A percentile compares a stretch with the other conserved stretches of the same genome.
These are phyloP conservation scores for Wickerhamomyces sp. DNA, from an alignment of 1,139 yeast genomes.

Conservation along the genomic window DNA sequence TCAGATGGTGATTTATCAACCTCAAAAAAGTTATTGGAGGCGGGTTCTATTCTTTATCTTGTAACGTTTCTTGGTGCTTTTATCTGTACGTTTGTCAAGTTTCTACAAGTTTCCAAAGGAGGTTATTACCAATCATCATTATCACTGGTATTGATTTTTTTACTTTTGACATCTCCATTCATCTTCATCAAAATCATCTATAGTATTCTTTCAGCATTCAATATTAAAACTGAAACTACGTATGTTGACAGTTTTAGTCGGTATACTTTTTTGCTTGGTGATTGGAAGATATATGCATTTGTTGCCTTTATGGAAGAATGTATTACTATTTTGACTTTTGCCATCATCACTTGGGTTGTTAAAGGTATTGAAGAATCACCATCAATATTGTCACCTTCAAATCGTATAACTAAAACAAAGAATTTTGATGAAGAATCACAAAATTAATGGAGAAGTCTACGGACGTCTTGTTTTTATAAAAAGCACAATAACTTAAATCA, in stretches of 20 bases:
- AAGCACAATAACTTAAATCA: no score
- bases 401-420: not conserved
- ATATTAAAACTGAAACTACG: constrained; percentile 2
- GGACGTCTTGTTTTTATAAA: not conserved
- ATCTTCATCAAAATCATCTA: constrained; percentile 3
- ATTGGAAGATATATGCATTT: constrained; percentile 5
- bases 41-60: constrained; percentile 1
- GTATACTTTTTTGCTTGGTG: constrained; percentile 4
- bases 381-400: no score
- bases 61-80: not conserved
- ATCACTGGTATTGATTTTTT: not conserved
- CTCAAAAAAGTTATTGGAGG: constrained; percentile 1
- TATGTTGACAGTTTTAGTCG: not conserved
- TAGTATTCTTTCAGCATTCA: constrained; percentile 7
- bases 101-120: not conserved
- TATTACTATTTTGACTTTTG: not conserved
- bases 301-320: constrained; percentile 3
- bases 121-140: not conserved
- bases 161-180: constrained; percentile 1
- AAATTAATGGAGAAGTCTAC: constrained; percentile 1
- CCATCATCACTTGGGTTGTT: not conserved
- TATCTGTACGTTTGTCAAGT: not conserved
- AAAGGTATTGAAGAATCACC: not conserved
- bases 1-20: not conserved
- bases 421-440: not conserved